phyloP scores from a whole-genome alignment of 2,329 filamentous ascomycete species.

The Scleromitrula shiraiana region DNA sequence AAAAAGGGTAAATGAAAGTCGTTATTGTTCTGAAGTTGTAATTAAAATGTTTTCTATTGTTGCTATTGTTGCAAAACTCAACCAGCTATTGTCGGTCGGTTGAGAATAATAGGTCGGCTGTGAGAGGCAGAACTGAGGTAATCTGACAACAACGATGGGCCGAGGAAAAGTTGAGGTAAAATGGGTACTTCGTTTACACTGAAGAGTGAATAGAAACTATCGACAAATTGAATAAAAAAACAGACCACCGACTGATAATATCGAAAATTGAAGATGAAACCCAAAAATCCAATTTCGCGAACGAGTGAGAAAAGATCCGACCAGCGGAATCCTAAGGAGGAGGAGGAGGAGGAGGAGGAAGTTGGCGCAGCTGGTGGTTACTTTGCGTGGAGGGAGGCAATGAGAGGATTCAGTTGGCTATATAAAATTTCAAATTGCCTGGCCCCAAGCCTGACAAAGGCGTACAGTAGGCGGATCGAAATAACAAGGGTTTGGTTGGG shows the following conservation, averaged over 20 bases:
- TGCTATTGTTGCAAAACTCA: conserved; percentile 7
- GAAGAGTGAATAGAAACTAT: conserved; percentile 7
- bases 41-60: background rate
- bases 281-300: conserved; percentile 8
- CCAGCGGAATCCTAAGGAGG: conserved; percentile 9
- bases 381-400: conserved; percentile 2
- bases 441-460: conserved; percentile 8
- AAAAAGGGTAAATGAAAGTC: too few relatives aligned
- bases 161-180: too few relatives aligned
- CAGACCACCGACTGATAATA: conserved; percentile 8
- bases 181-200: too few relatives aligned
- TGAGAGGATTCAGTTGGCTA: conserved; percentile 10
- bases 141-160: too few relatives aligned
- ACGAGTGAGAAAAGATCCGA: conserved; percentile 9
- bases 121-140: too few relatives aligned
- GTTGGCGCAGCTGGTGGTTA: conserved; percentile 10
- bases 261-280: too few relatives aligned
- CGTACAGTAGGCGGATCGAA: conserved; percentile 1
- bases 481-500: background rate
- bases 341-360: too few relatives aligned
- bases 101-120: conserved; percentile 3
- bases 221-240: conserved; percentile 4
- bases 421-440: conserved; percentile 8
- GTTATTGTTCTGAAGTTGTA: conserved; percentile 2
- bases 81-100: conserved; percentile 5